Evolutionary conservation across 768 basidiomycete species (phyloP).

Genomic region (Serendipita sp.): DNA sequence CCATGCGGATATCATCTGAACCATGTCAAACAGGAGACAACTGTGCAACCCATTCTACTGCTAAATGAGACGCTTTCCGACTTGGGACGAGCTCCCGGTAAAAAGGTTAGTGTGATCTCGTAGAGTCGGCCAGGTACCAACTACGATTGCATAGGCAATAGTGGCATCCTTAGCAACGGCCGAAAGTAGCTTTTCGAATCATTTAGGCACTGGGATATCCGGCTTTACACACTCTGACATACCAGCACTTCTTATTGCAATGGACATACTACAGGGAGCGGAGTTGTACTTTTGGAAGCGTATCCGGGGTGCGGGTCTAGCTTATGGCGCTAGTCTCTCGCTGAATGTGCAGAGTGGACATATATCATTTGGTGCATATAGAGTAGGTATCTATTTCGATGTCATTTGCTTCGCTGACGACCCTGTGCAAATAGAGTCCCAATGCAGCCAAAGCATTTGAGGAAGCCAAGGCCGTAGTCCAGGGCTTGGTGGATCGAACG

Average conservation of each 20-base stretch:
- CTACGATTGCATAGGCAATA: conserved; percentile 37
- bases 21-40: conserved; percentile 12
- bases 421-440: conserved; percentile 39
- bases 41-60: conserved; percentile 49
- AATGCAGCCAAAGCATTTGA: conserved; percentile 62
- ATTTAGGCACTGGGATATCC: conserved; percentile 59
- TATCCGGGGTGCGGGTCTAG: conserved; percentile 86
- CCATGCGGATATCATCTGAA: neutral
- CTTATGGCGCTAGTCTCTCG: conserved; percentile 72
- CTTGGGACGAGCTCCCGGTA: conserved; percentile 54
- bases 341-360: conserved; percentile 66
- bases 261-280: conserved; percentile 77
- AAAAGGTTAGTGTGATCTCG: conserved; percentile 32
- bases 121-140: neutral
- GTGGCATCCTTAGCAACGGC: conserved; percentile 83
- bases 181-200: conserved; percentile 78
- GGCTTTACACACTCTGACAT: conserved; percentile 71
- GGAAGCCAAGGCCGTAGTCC: conserved; percentile 65
- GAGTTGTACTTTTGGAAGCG: conserved; percentile 92
- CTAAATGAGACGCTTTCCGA: conserved; percentile 52
- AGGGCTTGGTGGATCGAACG: conserved; percentile 63
- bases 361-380: conserved; percentile 59
- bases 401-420: neutral
- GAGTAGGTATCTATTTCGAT: conserved; percentile 18
- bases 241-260: conserved; percentile 69